Evolutionary conservation across 1,284 basidiomycete genomes (phyloP).

Genomic region (Rhodotorula sp.): DNA sequence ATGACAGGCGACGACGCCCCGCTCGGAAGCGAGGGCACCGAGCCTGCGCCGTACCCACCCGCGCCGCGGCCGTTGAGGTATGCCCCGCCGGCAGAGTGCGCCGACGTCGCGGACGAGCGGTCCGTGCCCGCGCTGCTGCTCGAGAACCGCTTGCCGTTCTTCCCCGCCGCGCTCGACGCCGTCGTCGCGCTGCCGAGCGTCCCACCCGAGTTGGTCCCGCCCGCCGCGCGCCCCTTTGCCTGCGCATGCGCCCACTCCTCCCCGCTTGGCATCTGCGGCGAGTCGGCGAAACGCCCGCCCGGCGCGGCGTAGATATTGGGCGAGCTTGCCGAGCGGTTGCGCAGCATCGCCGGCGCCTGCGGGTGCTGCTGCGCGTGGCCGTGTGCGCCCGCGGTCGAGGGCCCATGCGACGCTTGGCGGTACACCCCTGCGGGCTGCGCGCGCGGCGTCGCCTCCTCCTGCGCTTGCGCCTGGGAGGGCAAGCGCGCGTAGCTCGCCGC

Average conservation of each 20-base stretch:
- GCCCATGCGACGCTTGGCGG: slow-evolving; percentile 25
- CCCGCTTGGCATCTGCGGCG: slow-evolving; percentile 28
- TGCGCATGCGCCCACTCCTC: neutral
- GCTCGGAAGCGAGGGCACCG: neutral
- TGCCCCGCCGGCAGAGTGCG: slow-evolving; percentile 1
- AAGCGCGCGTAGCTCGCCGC: slow-evolving; percentile 22
- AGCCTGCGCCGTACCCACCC: neutral
- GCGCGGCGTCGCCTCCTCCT: slow-evolving; percentile 18
- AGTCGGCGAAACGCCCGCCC: slow-evolving; percentile 17
- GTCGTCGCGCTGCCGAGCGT: slow-evolving; percentile 36
- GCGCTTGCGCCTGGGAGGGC: neutral
- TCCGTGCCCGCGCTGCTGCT: slow-evolving; percentile 42
- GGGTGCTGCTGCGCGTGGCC: neutral
- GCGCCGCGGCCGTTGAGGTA: neutral
- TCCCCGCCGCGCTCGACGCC: slow-evolving; percentile 23
- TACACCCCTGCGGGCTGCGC: neutral
- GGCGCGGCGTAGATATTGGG: slow-evolving; percentile 55
- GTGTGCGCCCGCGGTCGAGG: slow-evolving; percentile 13
- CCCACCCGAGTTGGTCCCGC: slow-evolving; percentile 32
- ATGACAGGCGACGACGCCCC: neutral
- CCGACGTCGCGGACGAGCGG: slow-evolving; percentile 41
- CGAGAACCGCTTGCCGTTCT: slow-evolving; percentile 38
- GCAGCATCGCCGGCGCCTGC: slow-evolving; percentile 48
- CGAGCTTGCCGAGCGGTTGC: slow-evolving; percentile 54
- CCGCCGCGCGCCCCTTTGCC: neutral